Evolutionary conservation across 2,329 filamentous ascomycete genomes (phyloP).

Genomic region (Colletotrichum gigasporum): DNA sequence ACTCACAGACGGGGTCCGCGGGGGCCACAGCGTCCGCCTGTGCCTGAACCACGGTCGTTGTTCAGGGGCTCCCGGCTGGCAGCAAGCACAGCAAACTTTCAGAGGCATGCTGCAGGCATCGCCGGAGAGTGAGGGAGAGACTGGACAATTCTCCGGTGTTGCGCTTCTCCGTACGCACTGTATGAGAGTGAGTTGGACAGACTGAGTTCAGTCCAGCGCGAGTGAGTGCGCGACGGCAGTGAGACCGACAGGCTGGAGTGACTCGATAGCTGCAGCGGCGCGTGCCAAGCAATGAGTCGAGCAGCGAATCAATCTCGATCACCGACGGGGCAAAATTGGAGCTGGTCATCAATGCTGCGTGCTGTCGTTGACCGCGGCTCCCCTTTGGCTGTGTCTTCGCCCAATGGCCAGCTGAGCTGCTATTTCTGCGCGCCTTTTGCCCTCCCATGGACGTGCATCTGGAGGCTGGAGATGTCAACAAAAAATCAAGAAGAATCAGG

Average conservation of each 20-base stretch:
- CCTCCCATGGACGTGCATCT: constrained; percentile 11
- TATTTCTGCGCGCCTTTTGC: constrained; percentile 16
- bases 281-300: constrained; percentile 6
- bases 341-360: background rate
- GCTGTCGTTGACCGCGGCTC: background rate
- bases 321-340: background rate
- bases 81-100: background rate
- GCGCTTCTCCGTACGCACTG: background rate
- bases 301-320: constrained; percentile 20
- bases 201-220: background rate
- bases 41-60: too few species aligned
- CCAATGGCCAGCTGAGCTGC: constrained; percentile 11
- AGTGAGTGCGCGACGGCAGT: background rate
- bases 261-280: background rate
- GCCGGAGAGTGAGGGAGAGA: background rate
- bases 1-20: too few species aligned
- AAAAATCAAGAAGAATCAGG: background rate
- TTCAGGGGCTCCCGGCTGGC: background rate
- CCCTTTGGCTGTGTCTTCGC: background rate
- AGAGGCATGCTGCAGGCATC: background rate
- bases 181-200: background rate
- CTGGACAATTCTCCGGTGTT: too few species aligned
- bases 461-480: background rate
- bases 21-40: background rate
- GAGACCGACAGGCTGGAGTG: background rate